These are phyloP conservation scores for Stylosanthes scabra DNA, from an alignment of 331 rosid species.

Conservation along the genomic window DNA sequence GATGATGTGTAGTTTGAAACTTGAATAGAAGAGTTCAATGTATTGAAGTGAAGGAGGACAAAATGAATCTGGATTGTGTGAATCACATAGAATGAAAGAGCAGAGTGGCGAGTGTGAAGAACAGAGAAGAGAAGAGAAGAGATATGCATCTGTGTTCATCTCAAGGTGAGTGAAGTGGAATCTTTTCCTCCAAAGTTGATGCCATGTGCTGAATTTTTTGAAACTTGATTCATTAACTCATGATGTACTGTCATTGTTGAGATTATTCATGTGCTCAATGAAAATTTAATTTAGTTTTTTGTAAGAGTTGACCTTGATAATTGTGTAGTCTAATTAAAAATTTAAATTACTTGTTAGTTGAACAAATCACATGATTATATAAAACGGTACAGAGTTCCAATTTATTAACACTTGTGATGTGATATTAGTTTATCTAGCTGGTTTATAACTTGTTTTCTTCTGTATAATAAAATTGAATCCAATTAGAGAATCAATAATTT, in stretches of 20 bases:
- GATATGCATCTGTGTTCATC: slow-evolving; percentile 35
- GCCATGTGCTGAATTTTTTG: slow-evolving; percentile 4
- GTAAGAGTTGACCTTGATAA: not conserved
- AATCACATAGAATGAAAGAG: slow-evolving; percentile 23
- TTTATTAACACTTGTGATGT: too few relatives aligned
- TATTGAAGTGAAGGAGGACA: slow-evolving; percentile 27
- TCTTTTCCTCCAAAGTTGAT: slow-evolving; percentile 44
- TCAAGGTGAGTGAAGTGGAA: slow-evolving; percentile 41
- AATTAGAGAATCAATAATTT: too few relatives aligned
- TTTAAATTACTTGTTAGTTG: not conserved
- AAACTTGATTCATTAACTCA: not conserved
- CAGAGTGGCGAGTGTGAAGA: slow-evolving; percentile 37
- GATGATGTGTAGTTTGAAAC: slow-evolving; percentile 36
- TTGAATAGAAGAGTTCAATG: too few relatives aligned
- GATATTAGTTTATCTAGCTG: not conserved
- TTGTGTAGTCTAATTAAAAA: not conserved
- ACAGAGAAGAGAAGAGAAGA: slow-evolving; percentile 24
- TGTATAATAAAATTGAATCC: too few relatives aligned
- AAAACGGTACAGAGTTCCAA: not conserved
- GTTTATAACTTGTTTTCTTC: not conserved
- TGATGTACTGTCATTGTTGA: not conserved
- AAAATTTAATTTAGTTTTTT: not conserved
- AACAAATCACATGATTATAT: not conserved
- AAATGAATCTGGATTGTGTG: slow-evolving; percentile 3
- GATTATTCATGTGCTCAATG: not conserved